Base-by-base conservation (phyloP, 768 basidiomycete species). In the Boletus rex-veris region DNA sequence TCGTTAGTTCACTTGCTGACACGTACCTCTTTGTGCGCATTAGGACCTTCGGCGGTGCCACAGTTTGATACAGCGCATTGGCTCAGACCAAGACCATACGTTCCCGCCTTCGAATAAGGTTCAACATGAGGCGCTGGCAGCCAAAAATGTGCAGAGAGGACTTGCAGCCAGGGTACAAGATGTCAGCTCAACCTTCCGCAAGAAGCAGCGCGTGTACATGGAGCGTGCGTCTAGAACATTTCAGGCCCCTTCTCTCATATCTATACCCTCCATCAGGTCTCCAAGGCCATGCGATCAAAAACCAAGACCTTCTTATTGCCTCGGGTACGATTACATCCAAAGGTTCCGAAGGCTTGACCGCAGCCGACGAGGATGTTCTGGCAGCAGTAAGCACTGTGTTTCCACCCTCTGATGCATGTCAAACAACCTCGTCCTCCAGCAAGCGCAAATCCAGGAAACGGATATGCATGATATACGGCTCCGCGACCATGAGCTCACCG, bases 141-240 rank as follows among this genome's bases (percentile, higher is more conserved):
- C 92, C 33, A 90, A 90, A 75, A 98, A 99, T 69, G 91, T 98
- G 19, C 97, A 98, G 71, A 84, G 93, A 39, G 94, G 86, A 19
- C 82, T 99, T 49, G 97, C 97, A n/a, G 92, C 90, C 36, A 93
- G 93, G 70, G 84, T 98, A 12, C 97, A 98, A 74, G 92, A 93
- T 62, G 78, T 94, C 48, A 95, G 92, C 63, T 88, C 87, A 19
- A 77, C 85, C 12, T 98, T 99, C 68, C 83, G 97, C 58, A 98
- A 97, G 79, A 98, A 96, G 76, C 97, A 99, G 73, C 86, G 92
- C 55, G 90, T 96, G 31, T 98, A 98, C 72, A 90, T 99, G 90
- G 90, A 97, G 74, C 95, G 97, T 96, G 69, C 73, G 95, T 54
- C 48, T 35, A 36, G 40, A 45, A 45, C 50, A 43, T 18, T 30